Evolutionary conservation across 2,329 filamentous ascomycete genomes (phyloP), one percentile per base, ranked within the genome.

Genomic region (Fusarium brachygibbosum): DNA sequence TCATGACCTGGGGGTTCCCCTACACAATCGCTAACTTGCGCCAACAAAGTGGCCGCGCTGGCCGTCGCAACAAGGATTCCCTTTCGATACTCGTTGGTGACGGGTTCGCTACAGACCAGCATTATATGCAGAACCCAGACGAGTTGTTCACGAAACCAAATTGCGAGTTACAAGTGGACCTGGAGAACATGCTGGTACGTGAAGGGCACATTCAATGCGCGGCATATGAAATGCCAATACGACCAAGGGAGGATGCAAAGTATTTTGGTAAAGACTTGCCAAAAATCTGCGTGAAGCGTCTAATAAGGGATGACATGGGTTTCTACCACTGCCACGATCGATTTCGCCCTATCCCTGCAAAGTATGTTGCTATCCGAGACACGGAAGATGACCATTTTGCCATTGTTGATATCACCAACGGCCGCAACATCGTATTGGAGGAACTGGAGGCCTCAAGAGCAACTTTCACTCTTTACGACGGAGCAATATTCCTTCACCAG

Each of bases 141-240:
- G 93, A 97, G 78, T 91, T 99, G 25, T 95, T 98, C 79, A 96
- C 92, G 0, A 93, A 93, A 74, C 94, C 94, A 0, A 97, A 98
- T 69, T 92, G 90, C 70, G 92, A 93, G 77, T 83, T 98, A 4
- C 94, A 96, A 75, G 92, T 98, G 6, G 96, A 99, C 76, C 82
- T 99, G n/a, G 86, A 91, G 45, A 98, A 98, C 71, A 89, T 97
- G 83, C 87, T 98, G 6, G 91, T 98, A 8, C 84, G 96, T 1
- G 96, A 98, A 82, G 95, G 94, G 0, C 96, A 99, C 75, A 85
- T 99, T 9, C 96, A 99, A 79, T 99, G 96, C 75, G 96, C 96
- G 1, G 96, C 96, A 3, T 92, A 93, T 74, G 96, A 99, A 76
- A 94, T 98, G 90, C 95, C 96, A 0, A 93, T 99, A 61, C 87